phyloP scores from a whole-genome alignment of 805 yeast species.

The Priceomyces haplophilus region DNA sequence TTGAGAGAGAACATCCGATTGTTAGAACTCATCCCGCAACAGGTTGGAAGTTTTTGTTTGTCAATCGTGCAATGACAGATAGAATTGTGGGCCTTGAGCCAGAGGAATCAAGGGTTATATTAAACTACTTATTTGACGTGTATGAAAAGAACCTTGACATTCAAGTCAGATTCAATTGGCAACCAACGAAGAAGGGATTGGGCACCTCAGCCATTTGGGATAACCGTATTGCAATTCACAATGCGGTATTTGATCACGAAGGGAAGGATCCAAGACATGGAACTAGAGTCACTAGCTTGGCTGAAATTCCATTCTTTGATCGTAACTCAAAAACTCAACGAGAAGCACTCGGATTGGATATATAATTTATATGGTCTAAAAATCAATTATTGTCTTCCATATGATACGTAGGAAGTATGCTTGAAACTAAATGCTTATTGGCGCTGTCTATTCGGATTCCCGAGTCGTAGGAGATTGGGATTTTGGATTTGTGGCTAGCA shows the following conservation, averaged over 20 bases:
- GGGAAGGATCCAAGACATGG: slow-evolving; percentile 47
- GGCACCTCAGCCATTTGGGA: slow-evolving; percentile 61
- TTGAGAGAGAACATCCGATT: slow-evolving; percentile 57
- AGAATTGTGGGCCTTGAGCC: slow-evolving; percentile 52
- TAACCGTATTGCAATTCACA: slow-evolving; percentile 52
- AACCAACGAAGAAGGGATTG: slow-evolving; percentile 37
- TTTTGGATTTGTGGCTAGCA: too few species aligned
- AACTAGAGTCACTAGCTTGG: slow-evolving; percentile 48
- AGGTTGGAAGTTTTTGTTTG: slow-evolving; percentile 56
- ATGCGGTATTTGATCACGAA: slow-evolving; percentile 52
- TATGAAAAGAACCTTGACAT: slow-evolving; percentile 52
- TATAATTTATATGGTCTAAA: too few species aligned
- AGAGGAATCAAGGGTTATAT: slow-evolving; percentile 47
- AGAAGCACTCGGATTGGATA: slow-evolving; percentile 42
- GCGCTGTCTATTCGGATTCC: too few species aligned
- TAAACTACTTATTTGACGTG: slow-evolving; percentile 44
- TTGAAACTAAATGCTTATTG: too few species aligned
- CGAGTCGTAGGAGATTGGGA: too few species aligned
- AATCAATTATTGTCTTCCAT: too few species aligned
- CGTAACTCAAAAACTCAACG: slow-evolving; percentile 49
- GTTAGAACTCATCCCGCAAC: slow-evolving; percentile 66
- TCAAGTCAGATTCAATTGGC: slow-evolving; percentile 55
- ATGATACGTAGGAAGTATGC: too few species aligned
- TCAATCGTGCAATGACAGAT: slow-evolving; percentile 49
- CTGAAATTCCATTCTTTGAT: slow-evolving; percentile 52